phyloP scores from a whole-genome alignment of 345 rosid genomes.

The Brassica nigra region DNA sequence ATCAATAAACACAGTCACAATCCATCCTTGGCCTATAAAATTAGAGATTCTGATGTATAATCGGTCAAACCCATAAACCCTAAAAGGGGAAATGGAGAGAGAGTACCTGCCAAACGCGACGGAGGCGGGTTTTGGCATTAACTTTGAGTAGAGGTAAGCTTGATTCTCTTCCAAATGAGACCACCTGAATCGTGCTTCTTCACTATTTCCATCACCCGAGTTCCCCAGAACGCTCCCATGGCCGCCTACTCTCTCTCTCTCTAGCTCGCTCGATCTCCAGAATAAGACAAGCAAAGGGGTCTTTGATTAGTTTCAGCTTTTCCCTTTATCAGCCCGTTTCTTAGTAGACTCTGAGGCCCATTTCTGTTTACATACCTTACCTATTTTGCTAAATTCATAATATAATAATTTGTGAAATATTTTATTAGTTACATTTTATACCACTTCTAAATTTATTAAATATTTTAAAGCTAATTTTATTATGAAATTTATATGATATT shows the following conservation, averaged over 20 bases:
- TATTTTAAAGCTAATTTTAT: neutral
- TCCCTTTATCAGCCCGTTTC: constrained; percentile 9
- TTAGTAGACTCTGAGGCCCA: constrained; percentile 32
- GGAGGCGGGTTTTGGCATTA: constrained; percentile 96
- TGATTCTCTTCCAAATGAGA: constrained; percentile 92
- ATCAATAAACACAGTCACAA: neutral
- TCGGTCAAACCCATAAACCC: constrained; percentile 17
- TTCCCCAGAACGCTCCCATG: constrained; percentile 76
- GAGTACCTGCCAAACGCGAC: constrained; percentile 89
- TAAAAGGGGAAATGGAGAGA: neutral
- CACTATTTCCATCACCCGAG: constrained; percentile 86
- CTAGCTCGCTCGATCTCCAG: neutral
- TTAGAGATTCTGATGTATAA: neutral
- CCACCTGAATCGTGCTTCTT: constrained; percentile 93
- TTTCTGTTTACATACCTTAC: neutral
- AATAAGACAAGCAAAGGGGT: constrained; percentile 56
- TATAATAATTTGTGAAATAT: too few species aligned
- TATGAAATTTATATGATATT: neutral
- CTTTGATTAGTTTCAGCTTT: constrained; percentile 52
- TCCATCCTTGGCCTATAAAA: neutral
- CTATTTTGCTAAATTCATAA: too few species aligned
- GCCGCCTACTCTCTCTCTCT: constrained; percentile 32
- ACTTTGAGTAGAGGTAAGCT: constrained; percentile 91
- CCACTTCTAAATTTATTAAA: neutral
- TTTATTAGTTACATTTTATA: too few species aligned